Evolutionary conservation across 164 flowering plant genomes (phyloP), one percentile per base, ranked within the genome.

Genomic region (Kalanchoe fedtschenkoi): DNA sequence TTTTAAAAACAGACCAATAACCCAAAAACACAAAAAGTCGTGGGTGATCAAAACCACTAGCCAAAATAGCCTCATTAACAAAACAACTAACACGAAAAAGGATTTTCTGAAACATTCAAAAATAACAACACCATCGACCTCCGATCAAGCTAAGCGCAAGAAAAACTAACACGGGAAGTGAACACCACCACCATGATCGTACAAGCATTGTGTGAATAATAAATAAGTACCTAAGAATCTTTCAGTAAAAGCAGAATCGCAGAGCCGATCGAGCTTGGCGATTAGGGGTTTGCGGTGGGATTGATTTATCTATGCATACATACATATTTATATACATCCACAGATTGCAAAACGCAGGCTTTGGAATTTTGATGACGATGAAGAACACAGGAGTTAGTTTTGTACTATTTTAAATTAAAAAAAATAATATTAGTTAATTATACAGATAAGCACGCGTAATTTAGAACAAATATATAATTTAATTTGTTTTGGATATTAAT

Each of bases 291-390:
- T 51, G 15, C 55, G 55, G 55, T 24, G 29, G 55, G 55, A 24
- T 24, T 47, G 29, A 8, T 47, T 22, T 17, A 17, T n/a, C n/a
- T n/a, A n/a, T n/a, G n/a, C n/a, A n/a, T n/a, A n/a, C n/a, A n/a
- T n/a, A n/a, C n/a, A n/a, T n/a, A n/a, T n/a, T n/a, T n/a, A n/a
- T 17, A 17, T 43, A 19, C 24, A 24, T 47, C 10, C 5, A 51
- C 17, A 51, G 56, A 51, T 26, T 51, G 56, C 17, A 51, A 47
- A 51, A 51, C 56, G 56, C 14, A 51, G 32, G 56, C 56, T 51
- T 51, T 26, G 56, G 56, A 17, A 26, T 24, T 51, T 51, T 26
- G 56, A 51, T 51, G 56, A 51, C 56, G 32, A 26, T 24, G 56
- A 51, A 26, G 30, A 51, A 13, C 30, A 9, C 26, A 19, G n/a